Base-by-base conservation (phyloP, 257 asterid genomes). In the Solanum peruvianum region DNA sequence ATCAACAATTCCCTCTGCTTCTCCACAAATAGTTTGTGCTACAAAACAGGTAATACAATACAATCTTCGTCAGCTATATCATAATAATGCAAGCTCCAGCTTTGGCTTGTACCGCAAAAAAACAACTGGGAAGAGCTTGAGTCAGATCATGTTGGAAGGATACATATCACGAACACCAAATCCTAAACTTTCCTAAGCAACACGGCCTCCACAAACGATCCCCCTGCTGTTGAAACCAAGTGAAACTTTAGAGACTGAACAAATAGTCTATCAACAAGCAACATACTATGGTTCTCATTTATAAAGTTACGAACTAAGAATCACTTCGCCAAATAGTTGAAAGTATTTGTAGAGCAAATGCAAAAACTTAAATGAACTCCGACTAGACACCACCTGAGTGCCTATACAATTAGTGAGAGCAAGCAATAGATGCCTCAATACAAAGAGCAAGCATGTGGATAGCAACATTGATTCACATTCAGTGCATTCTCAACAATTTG, bases 181-280 rank as follows among this genome's bases (percentile, higher is more conserved):
- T 16, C 23, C 23, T 3, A 21, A 18, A 35, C 25, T 37, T 47
- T 21, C 42, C 92, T 90, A 95, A 78, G 92, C 96, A 62, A 85
- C 92, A 84, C 97, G 93, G 35, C 99, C 98, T 29, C 99, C 95
- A 69, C 99, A 96, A 31, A 93, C 93, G 62, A 95, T 91, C 4
- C 95, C 94, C 93, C 95, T 93, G 88, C 97, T 92, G 90, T 62
- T 64, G 16, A 21, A 66, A 76, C 83, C 37, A 76, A 76, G 60
- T n/a, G 83, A 77, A 8, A 25, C 39, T 25, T 25, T 15, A 16
- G 64, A 45, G 84, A 44, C 9, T 44, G 84, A 45, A 78, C 9
- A 44, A 77, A 44, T 8, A 42, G 37, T 14, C 12, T 10, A 78
- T 78, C n/a, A n/a, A 78, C 25, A 78, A 78, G 31, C 64, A 77